Base-by-base conservation (phyloP, 148 eudicot genomes). In the Bassia scoparia region DNA sequence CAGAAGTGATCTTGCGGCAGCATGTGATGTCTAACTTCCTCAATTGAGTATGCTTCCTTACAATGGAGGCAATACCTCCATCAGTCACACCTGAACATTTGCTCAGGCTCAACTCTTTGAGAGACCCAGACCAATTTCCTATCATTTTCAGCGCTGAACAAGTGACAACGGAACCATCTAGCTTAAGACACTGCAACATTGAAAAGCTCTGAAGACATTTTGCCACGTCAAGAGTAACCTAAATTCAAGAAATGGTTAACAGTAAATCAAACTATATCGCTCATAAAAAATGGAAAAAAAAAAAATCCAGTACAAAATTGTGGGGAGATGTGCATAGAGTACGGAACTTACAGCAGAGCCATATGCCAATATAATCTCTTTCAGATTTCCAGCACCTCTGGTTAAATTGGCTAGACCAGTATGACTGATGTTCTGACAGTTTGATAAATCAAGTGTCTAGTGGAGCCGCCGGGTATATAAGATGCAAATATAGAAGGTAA, bases 1-100 rank as follows among this genome's bases (percentile, higher is more conserved):
- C 37, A 23, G 81, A 77, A 49, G 97, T 89, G 71, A 92, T 89
- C 80, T 85, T 85, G 75, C 93, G 83, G 60, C 97, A 92, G 77
- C 97, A 92, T 14, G 97, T 92, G 76, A 89, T 76, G 73, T 92
- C 91, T 69, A 92, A 72, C 71, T 80, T 92, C 64, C 76, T 73
- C 78, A 92, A 75, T 80, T 87, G 85, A 41, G 69, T 87, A 56
- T 87, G 89, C 70, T 78, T 84, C 53, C 79, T 84, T 33, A 88
- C 89, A 10, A 92, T 66, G 44, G 81, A 85, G 24, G 87, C 84
- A 63, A 92, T 81, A 41, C 91, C 96, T 67, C 88, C 88, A 60
- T 92, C 97, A 12, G 96, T 88, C 49, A 92, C 97, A 31, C 92
- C 96, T 6, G 73, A 9, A 80, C 97, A 92, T 80, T 92, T 92